Percentiles rank a stretch among this genome's conserved stretches.
These are phyloP conservation scores for Chlamydomonas sphaeroides DNA, from an alignment of 139 green algal species.

Conservation along the genomic window DNA sequence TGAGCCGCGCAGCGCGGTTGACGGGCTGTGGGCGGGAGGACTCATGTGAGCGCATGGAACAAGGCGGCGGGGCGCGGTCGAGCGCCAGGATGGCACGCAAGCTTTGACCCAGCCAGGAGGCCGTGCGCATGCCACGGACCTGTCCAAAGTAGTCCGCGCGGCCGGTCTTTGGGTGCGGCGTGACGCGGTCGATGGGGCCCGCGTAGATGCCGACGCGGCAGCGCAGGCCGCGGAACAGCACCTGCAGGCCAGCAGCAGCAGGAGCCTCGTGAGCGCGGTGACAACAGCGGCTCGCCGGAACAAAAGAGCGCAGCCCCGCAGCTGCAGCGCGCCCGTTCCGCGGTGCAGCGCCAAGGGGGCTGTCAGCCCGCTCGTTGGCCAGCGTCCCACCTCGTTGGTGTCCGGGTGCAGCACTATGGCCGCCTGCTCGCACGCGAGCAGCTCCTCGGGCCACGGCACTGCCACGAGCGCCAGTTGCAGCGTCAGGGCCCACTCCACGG, in stretches of 20 bases:
- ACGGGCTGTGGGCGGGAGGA: conserved; percentile 32
- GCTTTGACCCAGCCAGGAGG: too few relatives aligned
- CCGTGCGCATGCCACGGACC: conserved; percentile 17
- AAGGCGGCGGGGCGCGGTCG: too few relatives aligned
- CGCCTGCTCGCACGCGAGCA: conserved; percentile 34
- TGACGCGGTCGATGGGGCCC: conserved; percentile 60
- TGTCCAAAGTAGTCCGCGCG: conserved; percentile 67
- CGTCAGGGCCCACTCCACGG: conserved; percentile 59
- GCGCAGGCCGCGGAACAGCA: conserved; percentile 55
- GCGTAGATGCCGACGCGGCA: conserved; percentile 60
- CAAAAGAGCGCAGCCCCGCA: too few relatives aligned
- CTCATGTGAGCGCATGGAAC: too few relatives aligned
- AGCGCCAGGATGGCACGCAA: too few relatives aligned
- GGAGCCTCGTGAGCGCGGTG: too few relatives aligned
- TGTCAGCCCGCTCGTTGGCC: too few relatives aligned
- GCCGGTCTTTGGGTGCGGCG: conserved; percentile 59
- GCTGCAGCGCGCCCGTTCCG: too few relatives aligned
- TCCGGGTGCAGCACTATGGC: conserved; percentile 40
- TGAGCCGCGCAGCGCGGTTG: conserved; percentile 64
- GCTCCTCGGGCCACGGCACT: conserved; percentile 42
- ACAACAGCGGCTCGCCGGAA: too few relatives aligned
- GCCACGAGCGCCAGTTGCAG: conserved; percentile 62
- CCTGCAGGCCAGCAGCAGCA: too few relatives aligned
- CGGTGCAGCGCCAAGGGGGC: too few relatives aligned
- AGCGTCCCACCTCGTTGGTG: conserved; percentile 11